Base-by-base conservation (phyloP, 2,329 filamentous ascomycete genomes). In the Hymenoscyphus repandus region DNA sequence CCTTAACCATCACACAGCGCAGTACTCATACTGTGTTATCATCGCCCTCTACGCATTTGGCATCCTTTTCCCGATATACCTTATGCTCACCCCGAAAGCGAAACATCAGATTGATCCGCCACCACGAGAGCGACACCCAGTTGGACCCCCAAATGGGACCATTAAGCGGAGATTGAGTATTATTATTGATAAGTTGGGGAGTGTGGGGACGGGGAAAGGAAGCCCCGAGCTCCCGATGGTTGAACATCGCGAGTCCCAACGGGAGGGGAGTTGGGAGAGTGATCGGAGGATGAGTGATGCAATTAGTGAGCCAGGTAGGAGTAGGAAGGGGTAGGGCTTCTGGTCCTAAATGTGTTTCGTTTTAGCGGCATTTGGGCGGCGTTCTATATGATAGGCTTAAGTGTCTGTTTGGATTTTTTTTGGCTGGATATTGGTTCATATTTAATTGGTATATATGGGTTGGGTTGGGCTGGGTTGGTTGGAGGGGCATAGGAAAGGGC, bases 1-100 rank as follows among this genome's bases (percentile, higher is more conserved):
- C 3, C 15, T 55, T 1, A 43, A 59, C n/a, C 3, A 43, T 3
- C 48, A 47, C 7, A 49, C 40, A 2, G 47, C 62, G 2, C 57
- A 62, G 45, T 59, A 61, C 33, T 53, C 49, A 3, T 64, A 57
- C 38, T 61, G 58, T 33, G 58, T 66, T 12, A 52, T 65, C 34
- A 52, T 63, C 6, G 58, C 62, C 1, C 46, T 67, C 2, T 61
- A 56, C 17, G 53, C 57, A 2, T 43, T 60, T 6, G 62, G 55
- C 1, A n/a, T 54, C 1, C 6, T 63, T 3, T 66, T 58, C 38
- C 64, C 64, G 0, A 1, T 62, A 1, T 67, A 64, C 47, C 48
- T 67, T 0, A 63, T 58, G 43, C n/a, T 59, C 0, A 48, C 58
- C 1, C 41, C 54, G 0, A 43, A 43, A 6, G 64, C 58, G 3